phyloP scores from a whole-genome alignment of 441 rosid genomes.

The Dalechampia spathulata region DNA sequence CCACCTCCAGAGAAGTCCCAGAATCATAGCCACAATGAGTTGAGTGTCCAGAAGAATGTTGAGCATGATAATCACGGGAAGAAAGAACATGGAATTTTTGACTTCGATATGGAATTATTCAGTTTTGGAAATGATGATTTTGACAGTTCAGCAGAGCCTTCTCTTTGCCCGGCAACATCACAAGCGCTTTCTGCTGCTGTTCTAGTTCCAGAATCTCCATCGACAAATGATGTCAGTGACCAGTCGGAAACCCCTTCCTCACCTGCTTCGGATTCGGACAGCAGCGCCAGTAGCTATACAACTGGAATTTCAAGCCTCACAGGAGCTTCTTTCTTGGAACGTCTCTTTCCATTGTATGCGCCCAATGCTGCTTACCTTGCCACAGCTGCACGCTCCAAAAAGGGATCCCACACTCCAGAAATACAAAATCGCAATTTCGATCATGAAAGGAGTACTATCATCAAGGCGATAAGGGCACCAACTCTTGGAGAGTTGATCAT shows the following conservation, averaged over 20 bases:
- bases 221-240: slow-evolving; percentile 2
- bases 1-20: slow-evolving; percentile 28
- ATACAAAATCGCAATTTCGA: slow-evolving; percentile 12
- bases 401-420: slow-evolving; percentile 20
- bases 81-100: slow-evolving; percentile 15
- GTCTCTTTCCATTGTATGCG: slow-evolving; percentile 66
- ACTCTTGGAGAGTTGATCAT: slow-evolving; percentile 85
- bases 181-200: slow-evolving; percentile 29
- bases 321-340: slow-evolving; percentile 67
- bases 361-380: slow-evolving; percentile 36
- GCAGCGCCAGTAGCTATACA: slow-evolving; percentile 60
- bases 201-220: slow-evolving; percentile 14
- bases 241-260: slow-evolving; percentile 35
- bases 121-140: slow-evolving; percentile 43
- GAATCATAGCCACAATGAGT: background rate
- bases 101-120: slow-evolving; percentile 29
- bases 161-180: slow-evolving; percentile 36
- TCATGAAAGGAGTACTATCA: slow-evolving; percentile 22
- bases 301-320: slow-evolving; percentile 58
- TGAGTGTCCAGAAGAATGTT: background rate
- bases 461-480: slow-evolving; percentile 33
- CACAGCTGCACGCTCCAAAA: slow-evolving; percentile 17
- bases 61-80: background rate
- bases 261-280: slow-evolving; percentile 49
- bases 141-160: slow-evolving; percentile 38